These are phyloP conservation scores for Cladorrhinum sp. DNA, from an alignment of 2,329 filamentous ascomycete species.

Conservation along the genomic window DNA sequence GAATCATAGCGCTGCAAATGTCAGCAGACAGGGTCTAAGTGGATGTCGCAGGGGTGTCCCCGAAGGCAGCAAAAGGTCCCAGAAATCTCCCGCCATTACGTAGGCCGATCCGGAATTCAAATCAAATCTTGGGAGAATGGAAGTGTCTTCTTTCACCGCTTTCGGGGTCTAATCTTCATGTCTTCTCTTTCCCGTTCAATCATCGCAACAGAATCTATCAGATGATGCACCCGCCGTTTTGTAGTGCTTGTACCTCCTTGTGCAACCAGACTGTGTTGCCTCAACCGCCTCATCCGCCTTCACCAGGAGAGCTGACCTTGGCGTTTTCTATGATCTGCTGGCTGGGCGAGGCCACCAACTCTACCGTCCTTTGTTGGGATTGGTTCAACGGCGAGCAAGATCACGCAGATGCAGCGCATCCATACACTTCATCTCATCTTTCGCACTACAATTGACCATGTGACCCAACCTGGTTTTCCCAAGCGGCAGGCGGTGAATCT, in stretches of 20 bases:
- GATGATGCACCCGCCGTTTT: background rate
- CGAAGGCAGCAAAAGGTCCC: conserved; percentile 10
- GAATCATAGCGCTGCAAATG: conserved; percentile 25
- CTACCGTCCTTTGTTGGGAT: conserved; percentile 15
- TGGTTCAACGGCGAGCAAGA: conserved; percentile 3
- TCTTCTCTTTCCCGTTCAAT: background rate
- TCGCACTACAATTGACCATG: background rate
- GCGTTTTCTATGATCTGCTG: conserved; percentile 20
- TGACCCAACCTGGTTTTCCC: background rate
- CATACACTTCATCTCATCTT: background rate
- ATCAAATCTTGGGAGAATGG: background rate
- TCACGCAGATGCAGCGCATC: background rate
- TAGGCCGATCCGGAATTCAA: conserved; percentile 5
- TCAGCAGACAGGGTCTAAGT: conserved; percentile 26
- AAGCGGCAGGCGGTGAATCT: background rate
- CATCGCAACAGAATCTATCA: background rate
- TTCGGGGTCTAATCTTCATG: background rate
- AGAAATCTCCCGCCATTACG: conserved; percentile 11
- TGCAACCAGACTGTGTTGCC: conserved; percentile 3
- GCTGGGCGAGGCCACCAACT: background rate
- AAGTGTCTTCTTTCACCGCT: background rate
- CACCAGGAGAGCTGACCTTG: conserved; percentile 14
- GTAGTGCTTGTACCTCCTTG: background rate
- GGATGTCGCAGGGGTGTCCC: conserved; percentile 14
- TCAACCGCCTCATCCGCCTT: background rate